Percentiles rank a stretch among this genome's conserved stretches.
These are phyloP conservation scores for Penstemon barbatus DNA, from an alignment of 257 asterid species.

Conservation along the genomic window DNA sequence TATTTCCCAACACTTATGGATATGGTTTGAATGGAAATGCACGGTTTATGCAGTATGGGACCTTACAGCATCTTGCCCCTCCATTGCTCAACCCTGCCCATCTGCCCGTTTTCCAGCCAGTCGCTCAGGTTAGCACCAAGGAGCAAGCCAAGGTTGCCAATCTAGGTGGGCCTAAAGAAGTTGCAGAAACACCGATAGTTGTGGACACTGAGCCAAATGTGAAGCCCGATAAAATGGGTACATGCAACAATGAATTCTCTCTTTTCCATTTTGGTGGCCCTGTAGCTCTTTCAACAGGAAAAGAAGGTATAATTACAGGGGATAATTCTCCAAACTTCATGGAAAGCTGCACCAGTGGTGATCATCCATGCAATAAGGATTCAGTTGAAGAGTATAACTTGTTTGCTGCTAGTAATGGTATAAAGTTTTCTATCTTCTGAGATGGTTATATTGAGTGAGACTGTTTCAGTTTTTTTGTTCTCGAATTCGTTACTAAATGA, in stretches of 20 bases:
- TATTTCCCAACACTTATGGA: slow-evolving; percentile 54
- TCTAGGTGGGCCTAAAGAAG: slow-evolving; percentile 39
- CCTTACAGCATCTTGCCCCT: slow-evolving; percentile 59
- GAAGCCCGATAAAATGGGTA: slow-evolving; percentile 44
- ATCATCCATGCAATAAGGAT: slow-evolving; percentile 46
- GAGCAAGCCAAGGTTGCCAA: slow-evolving; percentile 44
- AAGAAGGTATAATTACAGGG: slow-evolving; percentile 41
- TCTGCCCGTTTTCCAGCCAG: slow-evolving; percentile 58
- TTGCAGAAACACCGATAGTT: slow-evolving; percentile 35
- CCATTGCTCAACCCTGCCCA: slow-evolving; percentile 56
- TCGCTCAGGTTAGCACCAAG: slow-evolving; percentile 48
- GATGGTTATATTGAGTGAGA: slow-evolving; percentile 41
- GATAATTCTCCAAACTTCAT: slow-evolving; percentile 36
- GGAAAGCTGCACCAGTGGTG: slow-evolving; percentile 35
- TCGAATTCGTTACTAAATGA: slow-evolving; percentile 34
- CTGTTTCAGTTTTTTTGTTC: slow-evolving; percentile 26
- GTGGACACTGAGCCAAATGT: slow-evolving; percentile 38
- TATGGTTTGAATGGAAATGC: slow-evolving; percentile 68
- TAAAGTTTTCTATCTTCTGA: slow-evolving; percentile 79
- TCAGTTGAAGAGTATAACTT: slow-evolving; percentile 81
- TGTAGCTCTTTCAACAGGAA: slow-evolving; percentile 69
- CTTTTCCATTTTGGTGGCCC: slow-evolving; percentile 96
- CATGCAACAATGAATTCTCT: slow-evolving; percentile 65
- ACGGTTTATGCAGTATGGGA: slow-evolving; percentile 63
- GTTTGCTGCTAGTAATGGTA: slow-evolving; percentile 83